A percentile compares a stretch with the other conserved stretches of the same genome.
Evolutionary conservation across 768 basidiomycete species (phyloP).

Genomic region (Russula vinacea): DNA sequence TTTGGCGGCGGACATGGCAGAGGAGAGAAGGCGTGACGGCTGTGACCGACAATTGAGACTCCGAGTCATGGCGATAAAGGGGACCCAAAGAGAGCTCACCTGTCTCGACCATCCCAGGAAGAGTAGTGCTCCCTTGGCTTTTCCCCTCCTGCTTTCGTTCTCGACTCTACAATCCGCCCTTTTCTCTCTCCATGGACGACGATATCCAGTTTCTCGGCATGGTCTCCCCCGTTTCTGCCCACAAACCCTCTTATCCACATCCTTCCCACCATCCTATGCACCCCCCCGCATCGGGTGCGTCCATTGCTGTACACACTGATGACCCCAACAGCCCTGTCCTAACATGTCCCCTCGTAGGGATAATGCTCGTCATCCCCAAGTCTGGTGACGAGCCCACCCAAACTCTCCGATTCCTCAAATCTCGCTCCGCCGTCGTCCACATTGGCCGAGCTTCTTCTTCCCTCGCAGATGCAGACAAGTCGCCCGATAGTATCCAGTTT

Average conservation of each 20-base stretch:
- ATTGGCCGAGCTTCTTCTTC: conserved; percentile 66
- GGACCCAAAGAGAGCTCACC: not conserved
- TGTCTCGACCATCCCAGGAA: not conserved
- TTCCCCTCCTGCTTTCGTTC: not conserved
- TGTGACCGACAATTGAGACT: conserved; percentile 20
- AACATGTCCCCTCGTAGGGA: conserved; percentile 42
- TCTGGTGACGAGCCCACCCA: conserved; percentile 46
- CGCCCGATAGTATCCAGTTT: conserved; percentile 56
- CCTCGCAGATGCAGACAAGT: conserved; percentile 42
- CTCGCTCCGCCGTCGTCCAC: conserved; percentile 49
- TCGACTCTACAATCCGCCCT: not conserved
- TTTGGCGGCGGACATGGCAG: conserved; percentile 32
- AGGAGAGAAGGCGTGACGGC: not conserved
- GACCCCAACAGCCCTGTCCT: not conserved
- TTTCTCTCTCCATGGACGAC: conserved; percentile 20
- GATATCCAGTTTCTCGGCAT: conserved; percentile 27
- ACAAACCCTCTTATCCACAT: conserved; percentile 6
- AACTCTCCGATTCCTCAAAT: conserved; percentile 51
- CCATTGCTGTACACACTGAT: not conserved
- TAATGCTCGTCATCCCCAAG: conserved; percentile 57
- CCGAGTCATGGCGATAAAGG: conserved; percentile 26
- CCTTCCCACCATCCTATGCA: conserved; percentile 10
- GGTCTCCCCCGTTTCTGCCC: not conserved
- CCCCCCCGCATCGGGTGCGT: conserved; percentile 27
- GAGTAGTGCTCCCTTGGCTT: no score